A percentile compares a stretch with the other conserved stretches of the same genome.
These are phyloP conservation scores for Candida michaelii DNA, from an alignment of 805 yeast species.

Conservation along the genomic window DNA sequence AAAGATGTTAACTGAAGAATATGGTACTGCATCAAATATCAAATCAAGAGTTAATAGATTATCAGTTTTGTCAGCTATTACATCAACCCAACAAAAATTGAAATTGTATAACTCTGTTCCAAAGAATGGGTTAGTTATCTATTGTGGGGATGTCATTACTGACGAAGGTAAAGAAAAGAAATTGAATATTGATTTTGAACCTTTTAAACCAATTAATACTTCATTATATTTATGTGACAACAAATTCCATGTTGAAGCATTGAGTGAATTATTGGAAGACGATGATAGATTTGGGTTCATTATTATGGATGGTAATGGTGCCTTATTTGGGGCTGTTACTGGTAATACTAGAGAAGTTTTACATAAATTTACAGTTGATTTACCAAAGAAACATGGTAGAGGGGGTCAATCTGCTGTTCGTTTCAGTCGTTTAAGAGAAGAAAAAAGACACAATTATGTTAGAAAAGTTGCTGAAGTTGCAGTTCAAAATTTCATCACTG, in stretches of 20 bases:
- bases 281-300: conserved; percentile 98
- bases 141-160: conserved; percentile 98
- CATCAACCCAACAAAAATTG: conserved; percentile 95
- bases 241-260: conserved; percentile 96
- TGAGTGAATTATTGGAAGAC: conserved; percentile 88
- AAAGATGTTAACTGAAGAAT: conserved; percentile 95
- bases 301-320: conserved; percentile 99
- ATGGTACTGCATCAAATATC: conserved; percentile 97
- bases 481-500: conserved; percentile 93
- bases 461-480: conserved; percentile 98
- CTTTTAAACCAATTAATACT: conserved; percentile 99
- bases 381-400: conserved; percentile 99
- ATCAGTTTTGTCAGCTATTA: conserved; percentile 93
- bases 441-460: conserved; percentile 97
- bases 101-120: conserved; percentile 90
- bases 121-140: conserved; percentile 89
- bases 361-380: conserved; percentile 92
- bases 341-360: conserved; percentile 97
- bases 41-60: conserved; percentile 96
- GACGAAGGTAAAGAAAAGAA: conserved; percentile 98
- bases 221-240: conserved; percentile 92
- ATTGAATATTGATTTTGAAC: conserved; percentile 95
- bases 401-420: conserved; percentile 99
- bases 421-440: conserved; percentile 98
- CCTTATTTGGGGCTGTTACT: conserved; percentile 89